Evolutionary conservation across 495 filamentous ascomycete genomes (phyloP), one percentile per base, ranked within the genome.

Genomic region (Cenococcum geophilum): DNA sequence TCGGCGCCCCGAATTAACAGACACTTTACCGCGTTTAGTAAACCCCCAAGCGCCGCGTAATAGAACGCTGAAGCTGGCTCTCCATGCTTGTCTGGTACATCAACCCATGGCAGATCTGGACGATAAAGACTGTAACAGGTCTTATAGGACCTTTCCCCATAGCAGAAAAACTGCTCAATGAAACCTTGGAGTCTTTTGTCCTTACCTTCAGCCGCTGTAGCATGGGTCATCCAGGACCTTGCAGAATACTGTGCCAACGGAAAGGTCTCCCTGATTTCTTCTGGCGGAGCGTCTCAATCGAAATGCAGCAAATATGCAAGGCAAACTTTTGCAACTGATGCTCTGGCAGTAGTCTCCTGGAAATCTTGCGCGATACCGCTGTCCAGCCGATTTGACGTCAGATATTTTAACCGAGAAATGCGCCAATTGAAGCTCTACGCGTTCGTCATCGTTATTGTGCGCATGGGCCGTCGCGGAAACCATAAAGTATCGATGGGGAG

Each of bases 401-500:
- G 61, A 62, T 74, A 77, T 57, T 76, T 75, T 71, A 37, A 77
- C 74, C 22, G 75, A 75, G 52, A 66, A 73, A 60, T 78, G 76
- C 18, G 73, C 75, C 12, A 78, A 18, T 4, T 22, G 48, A 51
- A 51, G 23, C 20, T 40, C 54, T 1, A 48, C 32, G 11, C 21
- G 48, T 5, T 51, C 11, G 3, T 51, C 22, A 1, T 21, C 48
- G 3, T 51, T 10, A 5, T 21, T 21, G 14, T 51, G 18, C 48
- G 48, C 1, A 5, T 21, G 8, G 14, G 8, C 36, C 14, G 6
- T 40, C 14, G 36, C 8, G 36, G 36, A 40, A 6, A 14, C 36
- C 14, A 40, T 40, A 14, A 40, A n/a, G n/a, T n/a, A n/a, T n/a
- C n/a, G n/a, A n/a, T n/a, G n/a, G n/a, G n/a, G n/a, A n/a, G n/a